phyloP scores from a whole-genome alignment of 2,329 filamentous ascomycete species.

The Neoarthrinium moseri region DNA sequence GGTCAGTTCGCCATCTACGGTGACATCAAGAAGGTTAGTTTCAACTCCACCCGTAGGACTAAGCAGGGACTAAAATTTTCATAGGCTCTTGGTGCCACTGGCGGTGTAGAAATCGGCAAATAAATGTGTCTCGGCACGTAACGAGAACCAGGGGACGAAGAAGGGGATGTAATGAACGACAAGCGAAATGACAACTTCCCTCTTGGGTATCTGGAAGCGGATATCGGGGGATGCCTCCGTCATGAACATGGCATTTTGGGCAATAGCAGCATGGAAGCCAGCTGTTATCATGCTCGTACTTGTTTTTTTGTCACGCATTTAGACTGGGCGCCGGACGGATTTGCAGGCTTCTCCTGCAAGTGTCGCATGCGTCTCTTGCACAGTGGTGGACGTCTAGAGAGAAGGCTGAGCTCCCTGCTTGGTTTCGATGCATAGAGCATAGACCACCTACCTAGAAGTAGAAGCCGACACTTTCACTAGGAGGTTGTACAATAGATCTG shows the following conservation, averaged over 20 bases:
- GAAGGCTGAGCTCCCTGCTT: conserved; percentile 17
- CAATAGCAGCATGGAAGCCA: conserved; percentile 16
- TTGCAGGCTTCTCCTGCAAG: conserved; percentile 22
- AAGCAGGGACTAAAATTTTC: too few species aligned
- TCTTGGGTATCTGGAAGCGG: too few species aligned
- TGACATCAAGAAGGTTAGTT: conserved; percentile 46
- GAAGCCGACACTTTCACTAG: conserved; percentile 21
- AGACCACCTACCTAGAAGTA: conserved; percentile 28
- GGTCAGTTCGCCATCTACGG: conserved; percentile 76
- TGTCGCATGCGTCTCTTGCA: conserved; percentile 17
- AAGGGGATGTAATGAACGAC: conserved; percentile 8
- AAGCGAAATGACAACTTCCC: conserved; percentile 18
- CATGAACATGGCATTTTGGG: conserved; percentile 7
- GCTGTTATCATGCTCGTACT: conserved; percentile 19
- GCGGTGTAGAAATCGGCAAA: conserved; percentile 57
- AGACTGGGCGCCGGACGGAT: conserved; percentile 25
- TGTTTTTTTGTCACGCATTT: conserved; percentile 25
- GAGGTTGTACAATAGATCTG: conserved; percentile 32
- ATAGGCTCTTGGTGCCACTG: conserved; percentile 56
- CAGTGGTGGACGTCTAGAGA: conserved; percentile 14
- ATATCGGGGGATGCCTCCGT: conserved; percentile 8
- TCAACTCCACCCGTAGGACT: conserved; percentile 10
- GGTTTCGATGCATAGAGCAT: conserved; percentile 22
- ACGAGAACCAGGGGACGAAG: conserved; percentile 10
- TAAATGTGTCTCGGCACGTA: conserved; percentile 17